Base-by-base conservation (phyloP, 2,329 filamentous ascomycete species). In the Sporothrix euskadiensis region DNA sequence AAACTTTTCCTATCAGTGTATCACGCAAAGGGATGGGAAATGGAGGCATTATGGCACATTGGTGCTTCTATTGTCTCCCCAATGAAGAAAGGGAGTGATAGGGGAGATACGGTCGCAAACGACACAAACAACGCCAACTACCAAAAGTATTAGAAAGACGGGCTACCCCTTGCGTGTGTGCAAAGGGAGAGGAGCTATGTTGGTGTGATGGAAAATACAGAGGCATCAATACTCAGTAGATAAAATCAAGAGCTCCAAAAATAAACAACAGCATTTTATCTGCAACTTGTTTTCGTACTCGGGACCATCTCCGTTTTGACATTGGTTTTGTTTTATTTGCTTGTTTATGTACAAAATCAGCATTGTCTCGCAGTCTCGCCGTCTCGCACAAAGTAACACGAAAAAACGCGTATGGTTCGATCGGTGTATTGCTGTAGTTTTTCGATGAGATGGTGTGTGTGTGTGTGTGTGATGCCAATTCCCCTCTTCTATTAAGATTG, bases 201-300 rank as follows among this genome's bases (percentile, higher is more conserved):
- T 66, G 39, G 61, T 66, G 61, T 66, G 39, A 47, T 66, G 61
- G 22, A 66, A 66, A 66, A 66, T 66, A 66, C 61, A 22, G 61
- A 65, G 61, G 61, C 10, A 30, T n/a, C 44, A 47, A 44, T 30
- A 66, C 19, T 12, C 44, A 47, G 30, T 30, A 66, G n/a, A 30
- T 35, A 39, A 61, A 10, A 30, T 22, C 16, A 10, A 19, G 12
- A 41, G 3, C 35, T 3, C 10, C 35, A 35, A 35, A 35, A 35
- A 35, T 35, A 35, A 35, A 35, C 35, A 35, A 4, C 35, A 6
- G 12, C 6, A 30, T 47, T 63, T 41, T 65, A 16, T 4, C 26
- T 22, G 22, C 10, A 39, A 47, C 4, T 65, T 16, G 8, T 16
- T 47, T 47, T 22, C 14, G 10, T 47, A 47, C 61, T 14, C 39